Base-by-base conservation (phyloP, 2,329 filamentous ascomycete species). In the Aspergillus pseudonomiae region DNA sequence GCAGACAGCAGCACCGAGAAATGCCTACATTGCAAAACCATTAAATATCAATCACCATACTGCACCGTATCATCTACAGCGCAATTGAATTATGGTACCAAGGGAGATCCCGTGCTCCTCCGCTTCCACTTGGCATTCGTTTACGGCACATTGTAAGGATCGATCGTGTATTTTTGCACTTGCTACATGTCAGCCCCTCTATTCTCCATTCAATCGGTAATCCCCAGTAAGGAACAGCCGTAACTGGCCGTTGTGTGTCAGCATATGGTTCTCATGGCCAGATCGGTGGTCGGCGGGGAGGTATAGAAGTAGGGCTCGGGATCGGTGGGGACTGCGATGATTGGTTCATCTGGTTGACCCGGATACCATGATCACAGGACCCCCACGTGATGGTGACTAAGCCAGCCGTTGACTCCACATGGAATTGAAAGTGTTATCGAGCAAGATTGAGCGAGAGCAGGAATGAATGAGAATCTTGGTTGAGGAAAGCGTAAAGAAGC, bases 301-400 rank as follows among this genome's bases (percentile, higher is more conserved):
- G 21, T 21, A 26, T 55, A 39, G 32, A 55, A 19, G n/a, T 55
- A 55, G 52, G 52, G 52, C 52, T 55, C 52, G 52, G 52, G 34
- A 19, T n/a, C 3, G 32, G 45, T 59, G 53, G 55, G 53, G 53
- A 48, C 34, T n/a, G 28, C 14, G 10, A 10, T 66, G 63, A 68
- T 68, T 68, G 65, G 64, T 32, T 12, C 26, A 34, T 10, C 28
- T 36, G 50, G 69, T 71, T 71, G 69, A 59, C 69, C 65, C 30
- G 69, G 65, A 65, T 65, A 70, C 67, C 39, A 28, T 4, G 16
- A 28, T 24, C 66, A 70, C 63, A 55, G 65, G 66, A 67, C 57
- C 59, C 43, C 48, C 66, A 68, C 67, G 56, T 67, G 67, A 70
- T 26, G 53, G 24, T 70, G 64, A 70, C 52, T 70, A 63, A 70